Percentiles rank a stretch among this genome's conserved stretches.
phyloP scores from a whole-genome alignment of 129 eudicot genomes.

The Deinandra increscens region DNA sequence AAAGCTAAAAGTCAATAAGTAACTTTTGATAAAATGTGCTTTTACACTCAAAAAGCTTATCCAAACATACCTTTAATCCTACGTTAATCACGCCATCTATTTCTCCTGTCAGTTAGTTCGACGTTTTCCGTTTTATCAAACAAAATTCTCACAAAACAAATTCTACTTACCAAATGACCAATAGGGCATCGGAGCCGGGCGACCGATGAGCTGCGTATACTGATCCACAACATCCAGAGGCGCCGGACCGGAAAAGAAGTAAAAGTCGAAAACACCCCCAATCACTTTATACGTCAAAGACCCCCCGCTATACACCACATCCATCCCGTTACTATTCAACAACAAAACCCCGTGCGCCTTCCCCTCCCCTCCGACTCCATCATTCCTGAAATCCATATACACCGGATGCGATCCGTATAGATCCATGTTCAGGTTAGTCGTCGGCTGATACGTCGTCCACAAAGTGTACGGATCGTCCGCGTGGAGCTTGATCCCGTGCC shows the following conservation, averaged over 20 bases:
- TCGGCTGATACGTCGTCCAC: conserved; percentile 76
- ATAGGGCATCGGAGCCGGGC: conserved; percentile 99
- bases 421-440: conserved; percentile 77
- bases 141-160: no score
- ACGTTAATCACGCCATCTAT: no score
- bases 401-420: conserved; percentile 95
- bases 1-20: no score
- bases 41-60: no score
- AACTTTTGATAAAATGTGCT: no score
- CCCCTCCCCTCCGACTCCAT: conserved; percentile 51
- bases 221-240: conserved; percentile 88
- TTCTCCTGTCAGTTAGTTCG: no score
- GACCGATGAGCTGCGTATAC: conserved; percentile 80
- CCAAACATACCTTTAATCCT: no score
- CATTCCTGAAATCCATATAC: conserved; percentile 93
- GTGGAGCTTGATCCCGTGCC: conserved; percentile 77
- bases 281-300: conserved; percentile 93
- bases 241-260: conserved; percentile 79
- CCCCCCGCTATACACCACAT: conserved; percentile 72
- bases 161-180: conserved; percentile 79
- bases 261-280: conserved; percentile 94
- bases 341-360: conserved; percentile 75
- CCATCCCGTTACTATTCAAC: conserved; percentile 96
- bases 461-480: conserved; percentile 93
- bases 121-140: no score